Base-by-base conservation (phyloP, 768 basidiomycete species). In the Lactifluus echinatus region DNA sequence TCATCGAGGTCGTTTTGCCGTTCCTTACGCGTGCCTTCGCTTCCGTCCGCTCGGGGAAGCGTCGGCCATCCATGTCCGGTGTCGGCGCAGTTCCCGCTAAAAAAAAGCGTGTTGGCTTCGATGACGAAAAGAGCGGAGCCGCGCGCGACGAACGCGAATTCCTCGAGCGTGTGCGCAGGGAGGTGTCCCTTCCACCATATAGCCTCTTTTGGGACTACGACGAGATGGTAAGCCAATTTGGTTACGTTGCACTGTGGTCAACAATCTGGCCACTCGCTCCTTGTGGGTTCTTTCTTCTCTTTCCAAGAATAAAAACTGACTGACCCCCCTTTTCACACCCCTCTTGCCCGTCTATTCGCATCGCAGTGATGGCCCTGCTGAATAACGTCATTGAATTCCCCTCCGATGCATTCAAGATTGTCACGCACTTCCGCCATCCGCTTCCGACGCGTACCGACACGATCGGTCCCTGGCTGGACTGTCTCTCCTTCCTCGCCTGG, bases 191-290 rank as follows among this genome's bases (percentile, higher is more conserved):
- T 47, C 89, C 93, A 0, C 84, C 84, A 37, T 93, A 94, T 65
- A 79, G 84, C 34, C 74, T 87, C 6, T 93, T 91, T 65, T 80
- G 75, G 51, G 95, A 97, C 72, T 99, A 95, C 70, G 84, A 83
- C 65, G 96, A 99, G 73, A 97, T 99, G 94, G 89, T 89, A 15
- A 87, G 88, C 8, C 92, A 94, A 66, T 96, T 95, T 68, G 94
- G 95, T 0, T 93, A 95, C 67, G 83, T 97, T 29, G 83, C 83
- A 8, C 74, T 97, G 21, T 98, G 93, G 92, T 89, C 85, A 45
- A 85, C 90, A 29, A 90, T 94, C 57, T 98, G 93, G 93, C 92
- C 94, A 2, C 75, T 98, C 17, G 87, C 92, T 2, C 84, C 92
- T 24, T 76, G 85, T 86, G 53, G 37, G 79, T 67, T 36, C 2